Base-by-base conservation (phyloP, 1,139 yeast species). In the Geotrichum candidum region DNA sequence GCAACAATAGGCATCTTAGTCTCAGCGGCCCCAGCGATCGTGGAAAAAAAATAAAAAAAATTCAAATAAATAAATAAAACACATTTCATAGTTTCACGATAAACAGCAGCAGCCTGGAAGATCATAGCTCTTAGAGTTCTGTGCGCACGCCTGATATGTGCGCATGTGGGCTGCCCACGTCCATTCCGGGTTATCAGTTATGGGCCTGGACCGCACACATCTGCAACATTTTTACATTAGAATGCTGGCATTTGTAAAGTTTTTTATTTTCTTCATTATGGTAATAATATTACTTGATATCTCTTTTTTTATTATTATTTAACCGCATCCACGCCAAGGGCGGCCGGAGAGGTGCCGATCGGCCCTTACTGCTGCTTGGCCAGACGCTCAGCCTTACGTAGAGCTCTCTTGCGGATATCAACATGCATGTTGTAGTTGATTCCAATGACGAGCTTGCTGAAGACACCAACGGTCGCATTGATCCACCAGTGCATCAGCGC, bases 401-500 rank as follows among this genome's bases (percentile, higher is more conserved):
- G 80, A 1, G 98, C 98, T 68, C 97, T 84, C 51, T 72, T 75
- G 69, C 98, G 84, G 70, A 92, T 90, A 67, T 84, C 81, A 74
- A 82, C 79, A 78, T 94, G 98, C 91, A 90, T 88, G 61, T 76
- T 76, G 69, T 80, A 81, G 76, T 91, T 92, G 73, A 90, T 73
- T 54, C 74, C 70, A 70, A 88, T 88, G 52, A 89, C 96, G 41
- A 87, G 55, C 68, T 80, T 82, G 63, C 95, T 85, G 76, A 82
- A 90, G 53, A 88, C 91, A 38, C 98, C 98, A 57, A 90, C 86
- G 18, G 90, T 80, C 72, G 84, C 84, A 61, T 85, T 94, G 65
- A 92, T 84, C 65, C 80, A 81, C 82, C 90, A 92, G 74, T 94
- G 97, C 87, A 92, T 86, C 58, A 94, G 73, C 1, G 98, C 98